These are phyloP conservation scores for Herpetospermum pedunculosum DNA, from an alignment of 306 rosid genomes.

Conservation along the genomic window DNA sequence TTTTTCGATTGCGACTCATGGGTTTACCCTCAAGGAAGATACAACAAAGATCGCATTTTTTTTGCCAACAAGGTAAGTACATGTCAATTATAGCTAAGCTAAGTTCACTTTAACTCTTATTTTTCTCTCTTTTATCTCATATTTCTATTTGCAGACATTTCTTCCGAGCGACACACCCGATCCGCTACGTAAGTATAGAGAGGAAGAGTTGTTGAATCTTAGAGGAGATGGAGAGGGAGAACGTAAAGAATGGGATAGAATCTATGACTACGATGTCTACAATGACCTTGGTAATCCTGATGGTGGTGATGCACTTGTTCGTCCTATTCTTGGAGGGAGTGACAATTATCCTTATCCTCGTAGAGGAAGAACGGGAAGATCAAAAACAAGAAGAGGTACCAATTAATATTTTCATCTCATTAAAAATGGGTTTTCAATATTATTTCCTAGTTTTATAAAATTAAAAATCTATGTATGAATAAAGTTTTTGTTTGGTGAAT, in stretches of 20 bases:
- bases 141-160: neutral
- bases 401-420: neutral
- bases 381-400: neutral
- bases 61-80: neutral
- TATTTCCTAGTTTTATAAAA: too few species aligned
- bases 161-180: neutral
- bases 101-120: too few species aligned
- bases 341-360: neutral
- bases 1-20: conserved; percentile 77
- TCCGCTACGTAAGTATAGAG: neutral
- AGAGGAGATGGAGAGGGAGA: neutral
- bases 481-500: too few species aligned
- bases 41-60: neutral
- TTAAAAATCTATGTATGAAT: too few species aligned
- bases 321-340: neutral
- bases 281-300: neutral
- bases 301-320: neutral
- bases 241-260: neutral
- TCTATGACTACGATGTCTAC: neutral
- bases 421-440: too few species aligned
- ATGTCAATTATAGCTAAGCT: too few species aligned
- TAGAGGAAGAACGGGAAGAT: neutral
- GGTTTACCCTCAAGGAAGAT: conserved; percentile 30
- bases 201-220: neutral
- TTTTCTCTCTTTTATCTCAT: neutral